Conservation (phyloP, 2,329 filamentous ascomycete genomes). For the Uncinocarpus reesii region DNA sequence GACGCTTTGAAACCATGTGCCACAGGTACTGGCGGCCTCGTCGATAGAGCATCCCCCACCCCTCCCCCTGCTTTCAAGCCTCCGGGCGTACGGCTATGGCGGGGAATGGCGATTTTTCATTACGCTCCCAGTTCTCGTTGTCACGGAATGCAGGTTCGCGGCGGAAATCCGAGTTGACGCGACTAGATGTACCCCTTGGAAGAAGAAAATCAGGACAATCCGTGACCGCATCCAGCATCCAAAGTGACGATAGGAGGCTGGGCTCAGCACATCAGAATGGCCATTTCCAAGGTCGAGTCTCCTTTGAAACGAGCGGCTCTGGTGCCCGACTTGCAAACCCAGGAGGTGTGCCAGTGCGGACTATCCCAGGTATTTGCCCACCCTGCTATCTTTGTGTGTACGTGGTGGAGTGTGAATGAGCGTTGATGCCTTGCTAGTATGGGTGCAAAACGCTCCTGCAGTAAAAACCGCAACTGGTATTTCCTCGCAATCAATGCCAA, state of each 20-base stretch:
- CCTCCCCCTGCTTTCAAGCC: background rate
- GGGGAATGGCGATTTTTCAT: conserved; percentile 11
- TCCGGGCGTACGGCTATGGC: conserved; percentile 10
- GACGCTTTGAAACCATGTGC: conserved; percentile 12
- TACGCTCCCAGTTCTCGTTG: conserved; percentile 11
- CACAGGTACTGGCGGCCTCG: conserved; percentile 12
- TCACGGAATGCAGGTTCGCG: conserved; percentile 9
- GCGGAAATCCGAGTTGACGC: conserved; percentile 13
- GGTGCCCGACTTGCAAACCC: background rate
- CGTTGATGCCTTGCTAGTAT: conserved; percentile 13
- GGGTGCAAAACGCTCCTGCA: conserved; percentile 15
- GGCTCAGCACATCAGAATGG: background rate
- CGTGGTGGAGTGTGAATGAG: background rate
- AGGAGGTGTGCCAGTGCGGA: conserved; percentile 3
- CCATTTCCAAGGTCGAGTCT: background rate
- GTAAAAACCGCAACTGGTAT: background rate
- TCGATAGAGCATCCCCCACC: conserved; percentile 7
- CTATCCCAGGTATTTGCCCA: conserved; percentile 12
- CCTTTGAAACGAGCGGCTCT: background rate
- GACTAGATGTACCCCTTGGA: conserved; percentile 13
- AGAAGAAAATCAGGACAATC: conserved; percentile 17
- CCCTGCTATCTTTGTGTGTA: background rate
- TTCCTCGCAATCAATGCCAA: conserved; percentile 8
- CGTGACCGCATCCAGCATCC: conserved; percentile 12
- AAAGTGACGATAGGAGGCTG: conserved; percentile 13